Evolutionary conservation across 2,329 filamentous ascomycete genomes (phyloP), one percentile per base, ranked within the genome.

Genomic region (Helotiales sp.): DNA sequence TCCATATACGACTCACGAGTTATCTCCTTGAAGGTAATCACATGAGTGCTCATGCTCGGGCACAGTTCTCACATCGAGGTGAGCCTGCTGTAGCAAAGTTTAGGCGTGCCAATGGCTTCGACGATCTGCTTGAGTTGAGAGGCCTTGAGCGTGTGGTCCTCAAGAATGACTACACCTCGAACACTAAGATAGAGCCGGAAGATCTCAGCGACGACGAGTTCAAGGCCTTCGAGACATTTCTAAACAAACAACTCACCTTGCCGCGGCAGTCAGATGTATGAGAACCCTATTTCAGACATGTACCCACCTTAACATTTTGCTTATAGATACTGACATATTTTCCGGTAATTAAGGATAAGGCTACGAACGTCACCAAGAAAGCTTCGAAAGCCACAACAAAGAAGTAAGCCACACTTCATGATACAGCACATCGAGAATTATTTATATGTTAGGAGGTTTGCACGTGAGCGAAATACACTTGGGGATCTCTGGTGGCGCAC

Each of bases 1-100:
- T 54, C 8, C 29, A 38, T 12, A 6, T 54, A 6, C 8, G 19
- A 9, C 13, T 54, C 17, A 46, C 51, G 6, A 33, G 34, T 9
- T 46, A 47, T 15, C 25, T 15, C 25, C 19, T 29, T 1, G 13
- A 33, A 10, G 42, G 27, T 31, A 10, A 30, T 9, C 12, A 5
- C 3, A 7, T 24, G 5, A 19, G 5, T 17, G 13, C 29, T 12
- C 15, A 9, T 17, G 13, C 29, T 12, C 15, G 15, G 9, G 19
- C 8, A 29, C 51, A 54, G 29, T 25, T 8, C 17, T n/a, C 29
- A 10, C 29, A 54, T 19, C 52, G 29, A 15, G n/a, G 47, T 6
- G 52, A 54, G 22, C 40, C 52, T 6, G 30, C 52, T 15, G 40
- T 19, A 17, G 19, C 34, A 2, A 54, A 54, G 12, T 54, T 54